Evolutionary conservation across 2,329 filamentous ascomycete species (phyloP), one percentile per base, ranked within the genome.

Genomic region (Ambrosiella beaveri): DNA sequence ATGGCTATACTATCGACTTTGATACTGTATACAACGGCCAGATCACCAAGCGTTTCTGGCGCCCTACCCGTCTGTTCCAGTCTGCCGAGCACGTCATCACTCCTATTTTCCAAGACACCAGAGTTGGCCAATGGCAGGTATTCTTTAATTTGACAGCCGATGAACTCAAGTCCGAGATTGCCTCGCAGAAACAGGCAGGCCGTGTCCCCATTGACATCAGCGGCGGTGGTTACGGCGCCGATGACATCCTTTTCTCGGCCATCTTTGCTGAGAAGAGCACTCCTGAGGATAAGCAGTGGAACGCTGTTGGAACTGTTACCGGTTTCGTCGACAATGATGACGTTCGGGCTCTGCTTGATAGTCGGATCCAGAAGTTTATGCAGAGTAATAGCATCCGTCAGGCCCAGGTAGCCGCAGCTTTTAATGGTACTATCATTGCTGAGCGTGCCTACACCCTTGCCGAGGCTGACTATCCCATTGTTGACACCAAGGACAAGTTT

Each of bases 361-460:
- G 51, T 3, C 19, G 35, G 13, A 55, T 61, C 17, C 51, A 59
- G 15, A 37, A 39, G 1, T 62, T 60, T 55, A 63, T 63, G 62
- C 36, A 47, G 51, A 37, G 36, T 15, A 63, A 63, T 52, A 58
- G 58, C 36, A 57, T 62, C 3, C 61, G 59, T 2, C 61, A 63
- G 45, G 62, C 62, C 6, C 62, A 63, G n/a, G 15, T 63, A 36
- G 61, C 62, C 0, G 50, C 54, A 17, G 58, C 59, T 2, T 12
- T 51, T 1, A 57, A 61, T 8, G 58, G 61, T 19, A 45, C 49
- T 1, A 38, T 50, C n/a, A 58, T 63, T 35, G 19, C 57, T 0
- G 57, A 62, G 54, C 60, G 60, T 52, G 47, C 58, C 3, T 63
- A 63, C 56, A 63, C 62, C 11, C 59, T 61, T 50, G 62, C 61